Evolutionary conservation across 140 eudicot species (phyloP).

Genomic region (Erigeron philadelphicus): DNA sequence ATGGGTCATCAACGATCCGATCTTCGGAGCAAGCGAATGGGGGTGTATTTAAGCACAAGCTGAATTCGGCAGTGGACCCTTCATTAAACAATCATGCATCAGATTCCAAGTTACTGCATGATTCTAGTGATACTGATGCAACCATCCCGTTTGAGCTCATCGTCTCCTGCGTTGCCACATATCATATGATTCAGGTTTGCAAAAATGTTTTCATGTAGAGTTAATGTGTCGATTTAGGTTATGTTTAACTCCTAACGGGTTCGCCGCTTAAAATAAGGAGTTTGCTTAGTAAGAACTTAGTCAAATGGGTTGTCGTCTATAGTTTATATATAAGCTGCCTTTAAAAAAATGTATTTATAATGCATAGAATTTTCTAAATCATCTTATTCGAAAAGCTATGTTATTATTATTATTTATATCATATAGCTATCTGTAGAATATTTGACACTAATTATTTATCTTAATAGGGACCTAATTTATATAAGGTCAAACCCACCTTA

Average conservation of each 20-base stretch:
- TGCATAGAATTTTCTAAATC: not conserved
- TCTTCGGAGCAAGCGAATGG: slow-evolving; percentile 30
- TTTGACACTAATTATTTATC: no score
- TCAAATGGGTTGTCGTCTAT: not conserved
- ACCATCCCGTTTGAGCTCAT: slow-evolving; percentile 64
- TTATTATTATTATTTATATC: no score
- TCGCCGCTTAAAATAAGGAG: not conserved
- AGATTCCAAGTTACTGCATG: slow-evolving; percentile 32
- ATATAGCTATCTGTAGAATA: no score
- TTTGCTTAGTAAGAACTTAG: not conserved
- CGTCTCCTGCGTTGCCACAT: slow-evolving; percentile 67
- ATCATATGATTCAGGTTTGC: slow-evolving; percentile 78
- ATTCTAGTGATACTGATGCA: slow-evolving; percentile 33
- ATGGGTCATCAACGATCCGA: slow-evolving; percentile 32
- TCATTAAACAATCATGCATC: slow-evolving; percentile 25
- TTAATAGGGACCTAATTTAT: no score
- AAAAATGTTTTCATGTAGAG: not conserved
- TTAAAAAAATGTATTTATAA: no score
- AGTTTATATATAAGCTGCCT: no score
- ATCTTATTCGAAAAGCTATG: no score
- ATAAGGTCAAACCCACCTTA: not conserved
- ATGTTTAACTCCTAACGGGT: not conserved
- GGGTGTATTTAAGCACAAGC: slow-evolving; percentile 22
- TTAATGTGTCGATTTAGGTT: not conserved
- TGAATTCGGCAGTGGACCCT: slow-evolving; percentile 17